Base-by-base conservation (phyloP, 768 basidiomycete species). In the Auricularia auricula-judae region DNA sequence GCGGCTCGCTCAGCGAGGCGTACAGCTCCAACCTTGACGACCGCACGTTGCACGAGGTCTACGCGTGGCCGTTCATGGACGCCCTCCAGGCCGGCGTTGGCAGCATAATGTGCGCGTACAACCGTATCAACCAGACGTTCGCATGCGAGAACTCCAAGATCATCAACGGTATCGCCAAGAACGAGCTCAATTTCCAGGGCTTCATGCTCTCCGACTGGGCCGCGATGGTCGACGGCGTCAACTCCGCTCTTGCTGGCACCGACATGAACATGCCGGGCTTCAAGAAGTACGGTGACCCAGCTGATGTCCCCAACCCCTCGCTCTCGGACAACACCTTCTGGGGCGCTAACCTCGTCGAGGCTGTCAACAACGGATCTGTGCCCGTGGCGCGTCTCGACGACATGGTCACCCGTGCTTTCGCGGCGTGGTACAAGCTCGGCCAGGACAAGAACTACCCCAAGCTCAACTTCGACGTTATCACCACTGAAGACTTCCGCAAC, bases 51-150 rank as follows among this genome's bases (percentile, higher is more conserved):
- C 88, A 89, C 70, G 87, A 91, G 71, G 78, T 90, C 14, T 89
- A 89, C 69, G 77, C 63, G 1, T 84, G 85, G 66, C 86, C 87
- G 0, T 89, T 88, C 79, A 68, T 87, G 73, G 80, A 79, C 64
- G 84, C 86, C 68, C 81, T 90, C 36, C 84, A 86, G 81, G 89
- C 89, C 3, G 89, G 89, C 34, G 85, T 87, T 10, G 77, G 85
- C 0, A 82, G 81, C 62, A 76, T 89, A 65, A 91, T 91, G 88
- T 91, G 88, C 77, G 84, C 84, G 59, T 89, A 89, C 74, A 88
- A 84, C 61, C 64, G 62, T 4, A 63, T 72, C 63, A 72, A 72
- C 64, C 56, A 59, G 56, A 59, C 56, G 60, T 90, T 84, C 67
- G 87, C 89, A 0, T 91, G 89, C 73, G 84, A 90, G 71, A 88